Evolutionary conservation across 192 early-diverging fungal genomes (phyloP), one percentile per base, ranked within the genome.

Genomic region (Rhizoclosmatium globosum): DNA sequence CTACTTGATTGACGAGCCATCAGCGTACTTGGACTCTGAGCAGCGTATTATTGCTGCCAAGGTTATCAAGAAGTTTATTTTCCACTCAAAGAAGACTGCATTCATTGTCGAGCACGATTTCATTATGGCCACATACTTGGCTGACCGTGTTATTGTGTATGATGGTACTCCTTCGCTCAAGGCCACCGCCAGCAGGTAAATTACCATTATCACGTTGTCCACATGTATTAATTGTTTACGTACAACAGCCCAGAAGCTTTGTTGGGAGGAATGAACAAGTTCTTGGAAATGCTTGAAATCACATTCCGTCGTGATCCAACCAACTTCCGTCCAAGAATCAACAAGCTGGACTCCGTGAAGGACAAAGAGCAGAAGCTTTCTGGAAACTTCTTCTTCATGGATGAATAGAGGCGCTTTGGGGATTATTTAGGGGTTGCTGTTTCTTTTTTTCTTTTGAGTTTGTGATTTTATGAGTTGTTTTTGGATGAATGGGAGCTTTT

Each of bases 81-180:
- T 99, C 79, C 94, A 97, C 88, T 89, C 92, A 77, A 95, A 97
- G 85, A 95, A 95, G 89, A 99, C 97, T 7, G 97, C 96, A 39
- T 99, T 99, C 84, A 91, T 98, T 57, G 97, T 98, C 65, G 97
- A 98, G 92, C 97, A 97, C 92, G 97, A 99, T 88, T 98, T 99
- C 82, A 97, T 97, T 82, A 99, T 99, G 97, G 96, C 95, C 9
- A 98, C 96, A 3, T 99, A 99, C 80, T 87, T 99, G 71, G 97
- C 97, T 44, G 96, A 98, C 82, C 92, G 95, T 84, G 96, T 97
- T 31, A 93, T 99, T 82, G 96, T 99, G 7, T 97, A 96, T 85
- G 95, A 95, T 11, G 97, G 96, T 83, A 87, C 76, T 68, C 95
- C 97, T n/a, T 94, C 94, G 1, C 88, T 96, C 47, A 78, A 92